Conservation (phyloP, 768 basidiomycete genomes). For the Lentinula sp. region DNA sequence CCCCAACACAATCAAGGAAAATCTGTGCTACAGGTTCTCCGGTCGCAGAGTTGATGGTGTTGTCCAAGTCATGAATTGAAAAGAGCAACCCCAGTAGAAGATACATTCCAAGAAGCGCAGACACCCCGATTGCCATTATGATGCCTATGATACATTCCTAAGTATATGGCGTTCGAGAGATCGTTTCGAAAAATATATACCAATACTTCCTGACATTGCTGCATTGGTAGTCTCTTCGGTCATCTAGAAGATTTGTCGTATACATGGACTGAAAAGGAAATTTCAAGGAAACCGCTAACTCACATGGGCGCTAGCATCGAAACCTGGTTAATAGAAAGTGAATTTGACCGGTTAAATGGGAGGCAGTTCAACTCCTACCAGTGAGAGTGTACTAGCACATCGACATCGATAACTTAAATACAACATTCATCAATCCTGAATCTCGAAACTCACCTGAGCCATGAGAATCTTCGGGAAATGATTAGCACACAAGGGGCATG, state of each 20-base stretch:
- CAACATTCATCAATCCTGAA: background rate
- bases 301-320: conserved; percentile 71
- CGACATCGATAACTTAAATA: background rate
- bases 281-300: conserved; percentile 12
- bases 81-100: conserved; percentile 67
- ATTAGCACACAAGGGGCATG: background rate
- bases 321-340: conserved; percentile 33
- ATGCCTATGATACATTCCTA: conserved; percentile 29
- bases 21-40: conserved; percentile 77
- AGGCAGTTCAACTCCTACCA: conserved; percentile 28
- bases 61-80: conserved; percentile 66
- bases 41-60: conserved; percentile 44
- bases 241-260: conserved; percentile 35
- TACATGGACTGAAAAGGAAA: background rate
- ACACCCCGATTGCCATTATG: conserved; percentile 66
- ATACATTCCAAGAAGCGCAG: conserved; percentile 72
- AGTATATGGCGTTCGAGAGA: background rate
- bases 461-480: conserved; percentile 44
- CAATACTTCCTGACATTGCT: conserved; percentile 59
- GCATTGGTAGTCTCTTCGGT: conserved; percentile 74
- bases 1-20: conserved; percentile 70
- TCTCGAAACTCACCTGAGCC: conserved; percentile 40
- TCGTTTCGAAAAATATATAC: background rate
- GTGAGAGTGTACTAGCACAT: conserved; percentile 54
- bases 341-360: background rate